Conservation (phyloP, 2,329 filamentous ascomycete genomes). For the Aspergillus phoenicis region DNA sequence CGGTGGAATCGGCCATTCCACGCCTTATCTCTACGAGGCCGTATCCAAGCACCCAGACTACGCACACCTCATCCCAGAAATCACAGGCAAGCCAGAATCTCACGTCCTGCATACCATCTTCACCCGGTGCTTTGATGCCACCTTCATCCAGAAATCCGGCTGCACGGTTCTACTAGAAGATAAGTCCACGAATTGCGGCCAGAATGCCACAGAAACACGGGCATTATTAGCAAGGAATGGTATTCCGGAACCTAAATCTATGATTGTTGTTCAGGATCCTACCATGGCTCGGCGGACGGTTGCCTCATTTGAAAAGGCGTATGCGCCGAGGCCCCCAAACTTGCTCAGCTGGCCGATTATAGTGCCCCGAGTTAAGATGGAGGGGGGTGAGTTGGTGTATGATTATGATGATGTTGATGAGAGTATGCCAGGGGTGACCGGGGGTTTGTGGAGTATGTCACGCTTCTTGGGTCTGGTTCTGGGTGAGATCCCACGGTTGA, state of each 20-base stretch:
- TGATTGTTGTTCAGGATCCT: conserved; percentile 49
- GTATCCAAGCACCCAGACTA: conserved; percentile 35
- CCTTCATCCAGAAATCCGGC: conserved; percentile 25
- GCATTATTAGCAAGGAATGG: conserved; percentile 38
- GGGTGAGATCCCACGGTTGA: conserved; percentile 49
- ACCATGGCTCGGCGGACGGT: conserved; percentile 50
- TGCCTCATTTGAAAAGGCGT: conserved; percentile 46
- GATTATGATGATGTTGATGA: background rate
- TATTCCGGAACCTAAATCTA: conserved; percentile 25
- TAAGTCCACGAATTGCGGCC: conserved; percentile 51
- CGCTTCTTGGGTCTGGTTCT: conserved; percentile 48
- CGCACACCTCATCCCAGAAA: conserved; percentile 31
- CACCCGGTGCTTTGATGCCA: conserved; percentile 25
- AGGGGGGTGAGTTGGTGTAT: conserved; percentile 12
- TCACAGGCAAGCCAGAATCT: conserved; percentile 44
- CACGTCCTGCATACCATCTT: conserved; percentile 43
- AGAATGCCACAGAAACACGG: conserved; percentile 44
- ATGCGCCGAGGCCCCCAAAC: conserved; percentile 24
- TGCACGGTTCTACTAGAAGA: conserved; percentile 46
- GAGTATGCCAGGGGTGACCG: conserved; percentile 12
- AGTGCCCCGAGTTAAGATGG: conserved; percentile 20
- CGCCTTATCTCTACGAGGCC: conserved; percentile 46
- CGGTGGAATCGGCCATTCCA: conserved; percentile 52
- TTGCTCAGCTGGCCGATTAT: conserved; percentile 31
- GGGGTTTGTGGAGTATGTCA: conserved; percentile 39